Percentiles rank a stretch among this genome's conserved stretches.
Evolutionary conservation across 257 asterid species (phyloP).

Genomic region (Forsythia viridissima): DNA sequence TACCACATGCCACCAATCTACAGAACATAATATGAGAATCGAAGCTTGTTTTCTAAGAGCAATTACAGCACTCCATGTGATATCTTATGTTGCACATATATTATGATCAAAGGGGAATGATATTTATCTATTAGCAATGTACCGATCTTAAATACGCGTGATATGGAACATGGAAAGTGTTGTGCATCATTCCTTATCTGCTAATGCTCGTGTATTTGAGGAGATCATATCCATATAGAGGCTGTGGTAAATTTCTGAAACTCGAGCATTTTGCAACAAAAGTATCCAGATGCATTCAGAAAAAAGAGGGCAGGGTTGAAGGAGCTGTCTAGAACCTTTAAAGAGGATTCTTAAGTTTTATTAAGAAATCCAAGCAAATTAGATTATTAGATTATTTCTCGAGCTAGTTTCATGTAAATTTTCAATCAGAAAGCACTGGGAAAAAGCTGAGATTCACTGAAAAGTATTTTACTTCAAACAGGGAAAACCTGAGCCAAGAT

Average conservation of each 20-base stretch:
- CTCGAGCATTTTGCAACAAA: background rate
- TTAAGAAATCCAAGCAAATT: constrained; percentile 9
- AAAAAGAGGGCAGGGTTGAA: background rate
- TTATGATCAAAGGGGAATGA: background rate
- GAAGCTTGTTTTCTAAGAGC: background rate
- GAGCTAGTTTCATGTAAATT: constrained; percentile 13
- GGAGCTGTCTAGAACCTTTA: background rate
- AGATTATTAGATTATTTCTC: constrained; percentile 11
- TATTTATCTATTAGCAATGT: background rate
- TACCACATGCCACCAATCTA: background rate
- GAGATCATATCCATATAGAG: background rate
- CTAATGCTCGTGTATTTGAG: background rate
- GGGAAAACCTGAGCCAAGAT: constrained; percentile 71
- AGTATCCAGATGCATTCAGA: background rate
- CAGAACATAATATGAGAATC: background rate
- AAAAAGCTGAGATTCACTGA: background rate
- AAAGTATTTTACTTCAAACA: constrained; percentile 16
- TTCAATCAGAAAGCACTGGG: background rate
- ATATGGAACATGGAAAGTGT: background rate
- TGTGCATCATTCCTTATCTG: background rate
- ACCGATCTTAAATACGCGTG: background rate
- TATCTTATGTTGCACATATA: background rate
- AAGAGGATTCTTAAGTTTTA: constrained; percentile 1
- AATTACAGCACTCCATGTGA: background rate
- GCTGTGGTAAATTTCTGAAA: background rate